Evolutionary conservation across 2,329 filamentous ascomycete genomes (phyloP).

Genomic region (Phialemoniopsis sp.): DNA sequence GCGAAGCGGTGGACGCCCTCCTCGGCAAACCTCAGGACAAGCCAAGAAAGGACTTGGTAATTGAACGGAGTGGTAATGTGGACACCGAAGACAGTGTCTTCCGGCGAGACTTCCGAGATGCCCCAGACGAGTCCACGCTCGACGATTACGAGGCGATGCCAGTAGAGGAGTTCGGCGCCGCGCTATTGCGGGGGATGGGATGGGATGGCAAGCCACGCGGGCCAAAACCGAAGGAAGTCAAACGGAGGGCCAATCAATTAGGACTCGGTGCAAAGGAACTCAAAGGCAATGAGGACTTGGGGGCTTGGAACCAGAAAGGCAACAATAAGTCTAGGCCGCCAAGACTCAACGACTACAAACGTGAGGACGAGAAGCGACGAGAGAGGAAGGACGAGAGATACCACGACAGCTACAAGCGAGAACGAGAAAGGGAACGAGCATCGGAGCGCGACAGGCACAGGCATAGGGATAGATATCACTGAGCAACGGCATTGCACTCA

Average conservation of each 20-base stretch:
- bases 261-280: constrained; percentile 64
- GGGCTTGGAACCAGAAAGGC: constrained; percentile 14
- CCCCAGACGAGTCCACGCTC: constrained; percentile 72
- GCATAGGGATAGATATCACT: background rate
- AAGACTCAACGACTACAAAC: constrained; percentile 14
- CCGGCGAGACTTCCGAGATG: constrained; percentile 61
- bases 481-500: no score
- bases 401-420: background rate
- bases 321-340: constrained; percentile 8
- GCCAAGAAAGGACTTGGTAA: constrained; percentile 5
- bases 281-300: constrained; percentile 15
- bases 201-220: constrained; percentile 71
- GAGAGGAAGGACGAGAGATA: constrained; percentile 3
- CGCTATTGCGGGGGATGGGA: constrained; percentile 87
- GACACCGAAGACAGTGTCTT: constrained; percentile 67
- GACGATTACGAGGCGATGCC: constrained; percentile 86
- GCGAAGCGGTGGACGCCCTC: constrained; percentile 14
- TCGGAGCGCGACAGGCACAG: constrained; percentile 11
- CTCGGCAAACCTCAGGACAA: constrained; percentile 5
- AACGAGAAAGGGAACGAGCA: constrained; percentile 7
- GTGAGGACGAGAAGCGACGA: constrained; percentile 12
- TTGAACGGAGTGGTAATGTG: constrained; percentile 22
- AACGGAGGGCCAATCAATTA: constrained; percentile 73
- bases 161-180: constrained; percentile 91
- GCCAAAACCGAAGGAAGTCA: constrained; percentile 59